A percentile compares a stretch with the other conserved stretches of the same genome.
Conservation (phyloP, 306 rosid species). For the Cucurbita argyrosperma region DNA sequence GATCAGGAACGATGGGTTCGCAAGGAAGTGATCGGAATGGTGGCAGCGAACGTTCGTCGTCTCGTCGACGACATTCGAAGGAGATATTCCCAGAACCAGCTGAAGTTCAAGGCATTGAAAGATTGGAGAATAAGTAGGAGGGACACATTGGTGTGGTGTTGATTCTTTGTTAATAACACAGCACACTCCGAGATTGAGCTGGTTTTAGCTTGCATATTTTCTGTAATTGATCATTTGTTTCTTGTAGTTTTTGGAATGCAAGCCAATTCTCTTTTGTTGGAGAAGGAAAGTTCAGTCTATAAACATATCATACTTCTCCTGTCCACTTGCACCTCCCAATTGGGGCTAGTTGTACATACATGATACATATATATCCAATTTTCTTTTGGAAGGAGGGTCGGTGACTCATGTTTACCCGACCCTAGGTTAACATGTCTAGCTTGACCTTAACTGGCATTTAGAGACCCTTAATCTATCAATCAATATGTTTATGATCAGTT, state of each 20-base stretch:
- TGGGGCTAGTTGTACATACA: too few relatives aligned
- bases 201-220: constrained; percentile 17
- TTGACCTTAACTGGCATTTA: too few relatives aligned
- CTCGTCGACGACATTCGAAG: constrained; percentile 44
- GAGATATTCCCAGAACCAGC: constrained; percentile 84
- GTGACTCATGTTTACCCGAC: not conserved
- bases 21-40: constrained; percentile 49
- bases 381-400: not conserved
- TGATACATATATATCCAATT: not conserved
- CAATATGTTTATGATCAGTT: too few relatives aligned
- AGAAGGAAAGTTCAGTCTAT: not conserved
- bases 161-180: constrained; percentile 47
- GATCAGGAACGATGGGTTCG: constrained; percentile 59
- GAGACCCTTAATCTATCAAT: too few relatives aligned
- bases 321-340: not conserved
- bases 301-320: not conserved
- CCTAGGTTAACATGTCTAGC: too few relatives aligned
- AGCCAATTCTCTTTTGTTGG: constrained; percentile 20
- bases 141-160: constrained; percentile 13
- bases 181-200: not conserved
- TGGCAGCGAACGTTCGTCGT: constrained; percentile 48
- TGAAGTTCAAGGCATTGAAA: constrained; percentile 39
- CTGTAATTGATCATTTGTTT: constrained; percentile 33
- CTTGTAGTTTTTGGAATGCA: constrained; percentile 24
- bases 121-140: constrained; percentile 30